phyloP scores from a whole-genome alignment of 1,284 basidiomycete genomes.

The Fomes fomentarius region DNA sequence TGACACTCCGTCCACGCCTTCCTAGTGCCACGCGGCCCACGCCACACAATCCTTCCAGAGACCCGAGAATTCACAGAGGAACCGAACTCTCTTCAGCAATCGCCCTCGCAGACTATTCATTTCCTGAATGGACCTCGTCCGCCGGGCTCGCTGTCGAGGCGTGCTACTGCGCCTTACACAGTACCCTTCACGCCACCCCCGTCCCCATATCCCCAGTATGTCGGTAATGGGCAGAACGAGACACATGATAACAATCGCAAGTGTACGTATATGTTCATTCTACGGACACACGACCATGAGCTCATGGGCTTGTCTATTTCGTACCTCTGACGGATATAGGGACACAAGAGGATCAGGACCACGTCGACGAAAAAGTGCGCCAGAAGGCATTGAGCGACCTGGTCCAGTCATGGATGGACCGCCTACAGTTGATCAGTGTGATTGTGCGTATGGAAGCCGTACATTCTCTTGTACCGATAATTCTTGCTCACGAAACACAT shows the following conservation, averaged over 20 bases:
- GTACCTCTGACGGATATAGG: slow-evolving; percentile 29
- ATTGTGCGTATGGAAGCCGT: slow-evolving; percentile 43
- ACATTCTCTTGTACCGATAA: not conserved
- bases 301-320: too few species aligned
- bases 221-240: slow-evolving; percentile 1
- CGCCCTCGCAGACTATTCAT: not conserved
- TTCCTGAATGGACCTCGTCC: not conserved
- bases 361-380: slow-evolving; percentile 46
- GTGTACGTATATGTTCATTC: not conserved
- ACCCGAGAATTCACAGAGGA: slow-evolving; percentile 9
- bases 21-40: not conserved
- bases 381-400: slow-evolving; percentile 51
- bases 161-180: not conserved
- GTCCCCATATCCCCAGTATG: not conserved
- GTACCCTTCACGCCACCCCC: not conserved
- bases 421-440: slow-evolving; percentile 59
- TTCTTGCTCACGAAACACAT: too few species aligned
- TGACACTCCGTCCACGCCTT: not conserved
- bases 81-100: not conserved
- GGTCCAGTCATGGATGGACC: slow-evolving; percentile 62
- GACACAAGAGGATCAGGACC: slow-evolving; percentile 52
- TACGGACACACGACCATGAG: too few species aligned
- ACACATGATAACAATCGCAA: not conserved
- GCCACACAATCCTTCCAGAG: slow-evolving; percentile 7
- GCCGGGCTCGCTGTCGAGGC: slow-evolving; percentile 1